These are phyloP conservation scores for Hypomyces perniciosus DNA, from an alignment of 2,329 filamentous ascomycete genomes.

Conservation along the genomic window DNA sequence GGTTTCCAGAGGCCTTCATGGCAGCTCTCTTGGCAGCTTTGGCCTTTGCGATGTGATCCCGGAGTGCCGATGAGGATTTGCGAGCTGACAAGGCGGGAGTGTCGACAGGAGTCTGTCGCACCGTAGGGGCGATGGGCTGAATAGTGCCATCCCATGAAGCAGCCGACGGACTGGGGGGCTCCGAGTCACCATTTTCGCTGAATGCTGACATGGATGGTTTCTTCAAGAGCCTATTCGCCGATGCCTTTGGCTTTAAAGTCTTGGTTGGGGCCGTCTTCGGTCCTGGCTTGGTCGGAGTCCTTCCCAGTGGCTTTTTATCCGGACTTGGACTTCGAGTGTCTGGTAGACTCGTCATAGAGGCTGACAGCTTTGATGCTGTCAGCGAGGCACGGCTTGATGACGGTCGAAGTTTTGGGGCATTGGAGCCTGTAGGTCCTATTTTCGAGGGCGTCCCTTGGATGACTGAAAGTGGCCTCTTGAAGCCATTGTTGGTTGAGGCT, in stretches of 20 bases:
- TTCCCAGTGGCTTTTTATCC: slow-evolving; percentile 26
- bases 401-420: slow-evolving; percentile 21
- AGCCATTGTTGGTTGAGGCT: slow-evolving; percentile 37
- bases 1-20: slow-evolving; percentile 23
- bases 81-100: slow-evolving; percentile 16
- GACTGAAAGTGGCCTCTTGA: slow-evolving; percentile 37
- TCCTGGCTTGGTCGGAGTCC: slow-evolving; percentile 32
- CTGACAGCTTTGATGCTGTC: slow-evolving; percentile 20
- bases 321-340: slow-evolving; percentile 33
- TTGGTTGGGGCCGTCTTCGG: slow-evolving; percentile 43
- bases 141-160: slow-evolving; percentile 27
- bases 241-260: slow-evolving; percentile 44
- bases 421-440: slow-evolving; percentile 22
- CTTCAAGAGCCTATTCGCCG: slow-evolving; percentile 47
- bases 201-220: slow-evolving; percentile 48
- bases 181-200: slow-evolving; percentile 10
- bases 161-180: slow-evolving; percentile 6
- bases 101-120: neutral
- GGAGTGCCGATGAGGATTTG: slow-evolving; percentile 73
- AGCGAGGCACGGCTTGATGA: slow-evolving; percentile 19
- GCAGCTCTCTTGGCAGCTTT: slow-evolving; percentile 69
- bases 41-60: slow-evolving; percentile 89
- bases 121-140: slow-evolving; percentile 18
- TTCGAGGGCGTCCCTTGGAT: slow-evolving; percentile 38
- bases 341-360: slow-evolving; percentile 15